These are phyloP conservation scores for Chlamydomonas reinhardtii DNA, from an alignment of 163 green algal genomes.

Conservation along the genomic window DNA sequence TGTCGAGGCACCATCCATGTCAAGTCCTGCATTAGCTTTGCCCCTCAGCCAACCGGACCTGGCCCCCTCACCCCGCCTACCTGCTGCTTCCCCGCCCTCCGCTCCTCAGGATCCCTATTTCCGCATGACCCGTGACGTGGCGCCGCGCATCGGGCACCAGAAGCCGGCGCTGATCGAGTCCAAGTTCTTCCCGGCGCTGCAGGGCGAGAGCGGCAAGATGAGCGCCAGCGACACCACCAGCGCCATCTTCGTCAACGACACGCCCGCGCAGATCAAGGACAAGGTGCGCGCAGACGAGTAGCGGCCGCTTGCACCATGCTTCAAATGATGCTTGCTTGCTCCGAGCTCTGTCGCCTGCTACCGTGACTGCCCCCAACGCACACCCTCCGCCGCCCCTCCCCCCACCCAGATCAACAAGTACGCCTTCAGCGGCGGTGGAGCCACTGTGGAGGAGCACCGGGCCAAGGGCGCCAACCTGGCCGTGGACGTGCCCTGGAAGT, in stretches of 20 bases:
- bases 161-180: conserved; percentile 98
- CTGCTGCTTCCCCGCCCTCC: background rate
- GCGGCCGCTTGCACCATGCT: background rate
- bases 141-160: conserved; percentile 87
- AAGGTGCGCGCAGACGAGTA: conserved; percentile 84
- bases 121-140: conserved; percentile 96
- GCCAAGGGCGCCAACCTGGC: conserved; percentile 92
- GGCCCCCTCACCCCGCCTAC: background rate
- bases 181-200: conserved; percentile 97
- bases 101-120: conserved; percentile 97
- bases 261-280: conserved; percentile 93
- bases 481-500: conserved; percentile 97
- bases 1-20: too few species aligned
- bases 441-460: conserved; percentile 93
- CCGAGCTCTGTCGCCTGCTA: too few species aligned
- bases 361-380: too few species aligned
- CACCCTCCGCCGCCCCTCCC: too few species aligned
- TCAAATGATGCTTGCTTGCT: too few species aligned
- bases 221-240: conserved; percentile 88
- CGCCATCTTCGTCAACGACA: conserved; percentile 97
- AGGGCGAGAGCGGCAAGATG: conserved; percentile 98
- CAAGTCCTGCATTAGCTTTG: too few species aligned
- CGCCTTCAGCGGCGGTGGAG: conserved; percentile 93
- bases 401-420: conserved; percentile 88
- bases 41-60: too few species aligned